These are phyloP conservation scores for Talaromyces islandicus DNA, from an alignment of 2,329 filamentous ascomycete genomes.

Conservation along the genomic window DNA sequence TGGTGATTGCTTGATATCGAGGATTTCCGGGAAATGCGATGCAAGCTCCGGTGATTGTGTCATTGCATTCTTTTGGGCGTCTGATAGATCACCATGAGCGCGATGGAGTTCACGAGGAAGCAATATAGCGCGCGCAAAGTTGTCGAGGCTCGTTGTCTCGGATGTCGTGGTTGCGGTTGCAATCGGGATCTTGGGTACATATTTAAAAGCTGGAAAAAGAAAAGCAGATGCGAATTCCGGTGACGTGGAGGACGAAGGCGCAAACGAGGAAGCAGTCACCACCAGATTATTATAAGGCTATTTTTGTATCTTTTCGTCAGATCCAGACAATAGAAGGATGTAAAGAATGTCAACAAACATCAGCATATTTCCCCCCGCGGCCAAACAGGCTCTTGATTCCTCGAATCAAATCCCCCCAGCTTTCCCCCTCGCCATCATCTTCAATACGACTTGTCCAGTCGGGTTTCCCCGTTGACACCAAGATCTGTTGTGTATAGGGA, in stretches of 20 bases:
- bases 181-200: constrained; percentile 65
- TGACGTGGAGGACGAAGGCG: constrained; percentile 39
- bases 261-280: constrained; percentile 70
- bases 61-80: constrained; percentile 16
- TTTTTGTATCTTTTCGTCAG: neutral
- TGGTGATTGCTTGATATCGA: constrained; percentile 54
- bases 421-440: constrained; percentile 57
- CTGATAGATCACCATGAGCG: constrained; percentile 27
- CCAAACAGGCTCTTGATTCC: constrained; percentile 65
- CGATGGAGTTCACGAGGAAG: constrained; percentile 29
- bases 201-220: constrained; percentile 77
- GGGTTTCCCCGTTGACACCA: constrained; percentile 72
- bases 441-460: constrained; percentile 85
- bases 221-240: constrained; percentile 53
- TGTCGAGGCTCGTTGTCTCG: constrained; percentile 26
- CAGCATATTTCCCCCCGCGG: constrained; percentile 58
- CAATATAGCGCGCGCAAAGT: constrained; percentile 40
- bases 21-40: constrained; percentile 50
- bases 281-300: constrained; percentile 81
- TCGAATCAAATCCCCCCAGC: constrained; percentile 48
- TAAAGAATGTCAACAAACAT: constrained; percentile 39
- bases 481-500: constrained; percentile 71
- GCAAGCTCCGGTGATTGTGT: constrained; percentile 47
- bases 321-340: constrained; percentile 2
- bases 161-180: constrained; percentile 24